Percentiles rank a stretch among this genome's conserved stretches.
Conservation (phyloP, 768 basidiomycete species). For the Mycena vitilis region DNA sequence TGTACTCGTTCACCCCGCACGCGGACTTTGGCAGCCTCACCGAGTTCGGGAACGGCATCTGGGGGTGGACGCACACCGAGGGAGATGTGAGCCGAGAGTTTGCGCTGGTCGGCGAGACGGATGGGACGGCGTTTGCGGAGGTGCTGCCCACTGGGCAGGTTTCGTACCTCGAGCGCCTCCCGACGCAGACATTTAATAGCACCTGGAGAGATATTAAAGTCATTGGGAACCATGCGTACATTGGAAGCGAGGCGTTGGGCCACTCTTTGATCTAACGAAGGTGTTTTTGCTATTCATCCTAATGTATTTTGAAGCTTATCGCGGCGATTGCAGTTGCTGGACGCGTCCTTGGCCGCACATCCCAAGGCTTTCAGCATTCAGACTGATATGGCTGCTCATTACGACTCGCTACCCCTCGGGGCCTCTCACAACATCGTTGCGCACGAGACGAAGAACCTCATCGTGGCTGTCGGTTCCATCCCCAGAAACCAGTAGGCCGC, state of each 20-base stretch:
- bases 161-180: constrained; percentile 40
- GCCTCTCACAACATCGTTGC: constrained; percentile 46
- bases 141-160: constrained; percentile 23
- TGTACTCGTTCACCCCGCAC: constrained; percentile 35
- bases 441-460: constrained; percentile 38
- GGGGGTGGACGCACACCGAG: constrained; percentile 33
- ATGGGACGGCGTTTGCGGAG: constrained; percentile 32
- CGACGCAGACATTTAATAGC: constrained; percentile 34
- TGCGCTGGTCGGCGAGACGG: constrained; percentile 23
- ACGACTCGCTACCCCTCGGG: constrained; percentile 41
- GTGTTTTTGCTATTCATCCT: not conserved
- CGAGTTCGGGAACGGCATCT: constrained; percentile 35
- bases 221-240: constrained; percentile 39
- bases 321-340: constrained; percentile 22
- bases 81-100: constrained; percentile 16
- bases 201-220: constrained; percentile 45
- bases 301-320: not conserved
- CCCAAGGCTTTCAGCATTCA: constrained; percentile 40
- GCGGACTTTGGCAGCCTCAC: constrained; percentile 26
- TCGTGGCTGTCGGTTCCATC: constrained; percentile 41
- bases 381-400: constrained; percentile 35
- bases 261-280: constrained; percentile 46
- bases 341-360: constrained; percentile 27
- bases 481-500: constrained; percentile 35
- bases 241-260: constrained; percentile 43